Base-by-base conservation (phyloP, 2,329 filamentous ascomycete genomes). In the Chlorencoelia australis region DNA sequence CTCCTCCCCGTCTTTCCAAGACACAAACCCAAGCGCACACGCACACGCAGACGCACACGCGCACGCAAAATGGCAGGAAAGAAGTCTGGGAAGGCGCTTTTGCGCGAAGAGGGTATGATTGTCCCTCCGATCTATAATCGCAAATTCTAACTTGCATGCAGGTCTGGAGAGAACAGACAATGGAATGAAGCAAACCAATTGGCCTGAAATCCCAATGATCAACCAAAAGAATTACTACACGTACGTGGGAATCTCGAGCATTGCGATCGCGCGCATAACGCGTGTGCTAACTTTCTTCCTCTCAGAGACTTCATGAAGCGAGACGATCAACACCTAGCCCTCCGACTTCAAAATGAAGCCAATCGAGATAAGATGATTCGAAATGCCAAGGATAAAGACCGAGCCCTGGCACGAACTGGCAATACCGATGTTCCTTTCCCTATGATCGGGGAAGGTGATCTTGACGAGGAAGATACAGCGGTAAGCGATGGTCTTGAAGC, bases 201-300 rank as follows among this genome's bases (percentile, higher is more conserved):
- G 91, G 89, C 89, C 91, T 7, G 82, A 91, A 55, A 79, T 94
- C 40, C 72, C 75, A 28, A 85, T 91, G 53, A 98, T 98, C 63
- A 98, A 98, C 59, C 91, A 98, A 61, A 98, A 98, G 67, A 98
- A 98, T 61, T 98, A 98, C 62, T 95, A 95, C 60, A 94, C 88
- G 85, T 91, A 70, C 43, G 78, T 66, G 14, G 5, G 10, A 20
- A 3, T 9, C 29, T n/a, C n/a, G n/a, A n/a, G 8, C 22, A 27
- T 27, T 27, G 5, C 25, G 6, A 27, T 27, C 15, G 20, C n/a
- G n/a, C n/a, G n/a, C n/a, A n/a, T n/a, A n/a, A n/a, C n/a, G 18
- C n/a, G 11, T 18, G 24, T 20, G 18, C 30, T 41, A 27, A 48
- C 33, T 30, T 36, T 17, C 15, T 11, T 18, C 7, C 29, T 30